Evolutionary conservation across 2,329 filamentous ascomycete genomes (phyloP).

Genomic region (Alternaria infectoria): DNA sequence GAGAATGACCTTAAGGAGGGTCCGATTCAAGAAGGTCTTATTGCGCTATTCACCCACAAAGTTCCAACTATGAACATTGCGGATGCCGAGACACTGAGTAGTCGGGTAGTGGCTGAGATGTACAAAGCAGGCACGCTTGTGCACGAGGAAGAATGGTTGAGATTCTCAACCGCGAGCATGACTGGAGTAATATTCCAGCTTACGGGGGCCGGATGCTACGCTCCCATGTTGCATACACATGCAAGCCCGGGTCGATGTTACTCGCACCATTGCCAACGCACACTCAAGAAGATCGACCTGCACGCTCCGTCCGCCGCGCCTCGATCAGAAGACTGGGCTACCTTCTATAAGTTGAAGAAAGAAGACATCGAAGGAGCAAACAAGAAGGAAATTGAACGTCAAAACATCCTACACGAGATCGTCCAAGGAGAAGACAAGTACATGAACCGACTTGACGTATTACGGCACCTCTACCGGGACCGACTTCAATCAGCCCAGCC

Average conservation of each 20-base stretch:
- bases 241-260: slow-evolving; percentile 80
- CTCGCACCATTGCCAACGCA: slow-evolving; percentile 90
- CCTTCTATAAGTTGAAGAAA: slow-evolving; percentile 83
- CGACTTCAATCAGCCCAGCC: slow-evolving; percentile 75
- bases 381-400: slow-evolving; percentile 88
- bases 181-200: slow-evolving; percentile 93
- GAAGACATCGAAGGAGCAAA: slow-evolving; percentile 73
- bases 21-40: slow-evolving; percentile 83
- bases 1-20: slow-evolving; percentile 86
- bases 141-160: slow-evolving; percentile 96
- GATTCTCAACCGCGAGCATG: slow-evolving; percentile 79
- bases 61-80: slow-evolving; percentile 98
- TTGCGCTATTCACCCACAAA: slow-evolving; percentile 89
- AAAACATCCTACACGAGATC: slow-evolving; percentile 95
- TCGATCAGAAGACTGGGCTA: slow-evolving; percentile 83
- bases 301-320: slow-evolving; percentile 70
- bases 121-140: slow-evolving; percentile 77
- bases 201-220: slow-evolving; percentile 89
- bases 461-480: slow-evolving; percentile 85
- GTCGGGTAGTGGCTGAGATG: slow-evolving; percentile 80
- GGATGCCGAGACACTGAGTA: slow-evolving; percentile 87
- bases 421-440: slow-evolving; percentile 91
- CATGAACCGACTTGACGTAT: slow-evolving; percentile 86
- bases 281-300: slow-evolving; percentile 91
- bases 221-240: slow-evolving; percentile 77